These are phyloP conservation scores for Zostera marina DNA, from an alignment of 116 monocot genomes.

Conservation along the genomic window DNA sequence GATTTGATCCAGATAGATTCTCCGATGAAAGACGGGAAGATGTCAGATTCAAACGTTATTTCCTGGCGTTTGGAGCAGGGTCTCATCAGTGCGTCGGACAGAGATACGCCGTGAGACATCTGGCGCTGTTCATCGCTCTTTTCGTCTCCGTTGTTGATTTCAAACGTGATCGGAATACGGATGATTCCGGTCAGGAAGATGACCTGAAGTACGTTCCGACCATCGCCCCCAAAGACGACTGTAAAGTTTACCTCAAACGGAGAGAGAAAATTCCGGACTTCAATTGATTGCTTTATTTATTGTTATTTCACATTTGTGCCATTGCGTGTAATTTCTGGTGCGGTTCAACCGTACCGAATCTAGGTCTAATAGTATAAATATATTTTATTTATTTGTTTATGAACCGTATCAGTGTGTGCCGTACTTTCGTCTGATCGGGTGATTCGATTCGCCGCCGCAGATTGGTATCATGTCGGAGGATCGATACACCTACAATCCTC, in stretches of 20 bases:
- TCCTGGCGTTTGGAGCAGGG: conserved; percentile 80
- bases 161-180: conserved; percentile 15
- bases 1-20: conserved; percentile 89
- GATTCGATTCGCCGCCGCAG: conserved; percentile 11
- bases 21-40: conserved; percentile 46
- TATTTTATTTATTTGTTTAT: no score
- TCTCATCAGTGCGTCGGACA: conserved; percentile 91
- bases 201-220: conserved; percentile 73
- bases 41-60: conserved; percentile 45
- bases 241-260: conserved; percentile 37
- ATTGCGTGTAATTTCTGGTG: no score
- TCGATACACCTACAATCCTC: conserved; percentile 67
- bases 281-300: no score
- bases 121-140: conserved; percentile 61
- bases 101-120: conserved; percentile 75
- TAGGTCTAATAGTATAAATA: no score
- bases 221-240: conserved; percentile 73
- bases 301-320: no score
- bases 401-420: no score
- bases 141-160: conserved; percentile 72
- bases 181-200: conserved; percentile 25
- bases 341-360: no score
- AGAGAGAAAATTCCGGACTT: background rate
- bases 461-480: conserved; percentile 4
- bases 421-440: no score